These are phyloP conservation scores for Wilhelminamyces savonicus DNA, from an alignment of 805 yeast species.

Conservation along the genomic window DNA sequence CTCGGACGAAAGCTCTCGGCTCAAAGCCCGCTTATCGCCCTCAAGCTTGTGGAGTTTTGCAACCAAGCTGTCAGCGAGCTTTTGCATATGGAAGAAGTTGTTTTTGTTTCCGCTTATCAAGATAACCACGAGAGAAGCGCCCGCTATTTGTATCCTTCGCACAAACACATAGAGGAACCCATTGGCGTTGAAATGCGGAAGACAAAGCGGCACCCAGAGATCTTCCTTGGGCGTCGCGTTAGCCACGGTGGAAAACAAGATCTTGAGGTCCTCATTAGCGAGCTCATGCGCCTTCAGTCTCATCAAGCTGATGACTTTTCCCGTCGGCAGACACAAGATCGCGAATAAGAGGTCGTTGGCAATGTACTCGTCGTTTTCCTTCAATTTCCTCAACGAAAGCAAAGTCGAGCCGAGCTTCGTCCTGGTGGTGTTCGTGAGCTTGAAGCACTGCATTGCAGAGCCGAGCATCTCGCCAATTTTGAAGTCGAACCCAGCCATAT, in stretches of 20 bases:
- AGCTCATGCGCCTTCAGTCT: slow-evolving; percentile 75
- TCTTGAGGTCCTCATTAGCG: slow-evolving; percentile 75
- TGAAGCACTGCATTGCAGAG: slow-evolving; percentile 23
- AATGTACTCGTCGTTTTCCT: slow-evolving; percentile 9
- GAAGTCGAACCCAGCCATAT: slow-evolving; percentile 14
- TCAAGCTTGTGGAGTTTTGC: slow-evolving; percentile 16
- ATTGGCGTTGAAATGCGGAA: slow-evolving; percentile 81
- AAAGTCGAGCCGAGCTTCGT: slow-evolving; percentile 51
- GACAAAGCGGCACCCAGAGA: slow-evolving; percentile 89
- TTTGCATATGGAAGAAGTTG: slow-evolving; percentile 70
- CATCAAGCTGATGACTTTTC: slow-evolving; percentile 61
- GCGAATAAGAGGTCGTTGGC: slow-evolving; percentile 65
- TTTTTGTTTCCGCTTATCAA: slow-evolving; percentile 67
- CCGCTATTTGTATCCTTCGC: slow-evolving; percentile 26
- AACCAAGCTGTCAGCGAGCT: slow-evolving; percentile 49
- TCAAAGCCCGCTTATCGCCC: slow-evolving; percentile 13
- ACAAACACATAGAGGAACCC: slow-evolving; percentile 86
- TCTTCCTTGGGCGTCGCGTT: slow-evolving; percentile 51
- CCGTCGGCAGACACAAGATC: slow-evolving; percentile 56
- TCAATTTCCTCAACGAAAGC: slow-evolving; percentile 23
- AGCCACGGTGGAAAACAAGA: slow-evolving; percentile 65
- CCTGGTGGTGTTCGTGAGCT: slow-evolving; percentile 53
- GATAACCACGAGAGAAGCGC: slow-evolving; percentile 30
- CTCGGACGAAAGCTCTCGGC: slow-evolving; percentile 15
- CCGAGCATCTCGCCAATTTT: slow-evolving; percentile 24